phyloP scores from a whole-genome alignment of 306 rosid species.

The Amphicarpaea edgeworthii region DNA sequence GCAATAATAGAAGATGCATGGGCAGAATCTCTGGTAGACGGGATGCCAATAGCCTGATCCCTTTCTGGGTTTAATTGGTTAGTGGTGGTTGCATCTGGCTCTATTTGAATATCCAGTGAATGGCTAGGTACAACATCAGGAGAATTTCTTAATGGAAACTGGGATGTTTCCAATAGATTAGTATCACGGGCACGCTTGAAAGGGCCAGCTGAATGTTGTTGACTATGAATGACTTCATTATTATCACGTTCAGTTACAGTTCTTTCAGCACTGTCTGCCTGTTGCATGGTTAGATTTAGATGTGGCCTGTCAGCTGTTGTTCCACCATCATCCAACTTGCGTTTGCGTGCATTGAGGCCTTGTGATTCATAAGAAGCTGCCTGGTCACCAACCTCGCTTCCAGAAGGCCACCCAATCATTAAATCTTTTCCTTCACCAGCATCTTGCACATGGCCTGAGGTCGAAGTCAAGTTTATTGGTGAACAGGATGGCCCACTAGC shows the following conservation, averaged over 20 bases:
- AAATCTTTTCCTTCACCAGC: constrained; percentile 74
- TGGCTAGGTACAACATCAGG: constrained; percentile 78
- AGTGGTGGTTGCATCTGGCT: constrained; percentile 44
- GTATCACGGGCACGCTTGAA: constrained; percentile 75
- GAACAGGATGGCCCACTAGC: constrained; percentile 66
- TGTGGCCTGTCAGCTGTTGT: constrained; percentile 32
- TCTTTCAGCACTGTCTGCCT: constrained; percentile 88
- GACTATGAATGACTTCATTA: constrained; percentile 71
- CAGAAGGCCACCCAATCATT: constrained; percentile 73
- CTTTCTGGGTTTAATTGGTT: constrained; percentile 63
- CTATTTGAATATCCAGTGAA: constrained; percentile 69
- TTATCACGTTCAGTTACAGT: constrained; percentile 76
- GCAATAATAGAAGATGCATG: constrained; percentile 97
- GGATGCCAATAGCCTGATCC: constrained; percentile 62
- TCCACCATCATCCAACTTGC: constrained; percentile 77
- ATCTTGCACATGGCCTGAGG: constrained; percentile 60
- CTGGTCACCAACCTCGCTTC: constrained; percentile 87
- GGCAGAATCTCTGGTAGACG: constrained; percentile 76
- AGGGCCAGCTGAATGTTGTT: constrained; percentile 81
- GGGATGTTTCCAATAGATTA: constrained; percentile 63
- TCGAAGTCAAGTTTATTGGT: constrained; percentile 58
- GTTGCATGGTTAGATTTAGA: constrained; percentile 53
- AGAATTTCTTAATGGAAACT: constrained; percentile 62
- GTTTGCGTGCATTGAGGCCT: constrained; percentile 83
- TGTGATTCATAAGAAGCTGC: constrained; percentile 88